Evolutionary conservation across 1,284 basidiomycete species (phyloP).

Genomic region (Prillingera fragicola): DNA sequence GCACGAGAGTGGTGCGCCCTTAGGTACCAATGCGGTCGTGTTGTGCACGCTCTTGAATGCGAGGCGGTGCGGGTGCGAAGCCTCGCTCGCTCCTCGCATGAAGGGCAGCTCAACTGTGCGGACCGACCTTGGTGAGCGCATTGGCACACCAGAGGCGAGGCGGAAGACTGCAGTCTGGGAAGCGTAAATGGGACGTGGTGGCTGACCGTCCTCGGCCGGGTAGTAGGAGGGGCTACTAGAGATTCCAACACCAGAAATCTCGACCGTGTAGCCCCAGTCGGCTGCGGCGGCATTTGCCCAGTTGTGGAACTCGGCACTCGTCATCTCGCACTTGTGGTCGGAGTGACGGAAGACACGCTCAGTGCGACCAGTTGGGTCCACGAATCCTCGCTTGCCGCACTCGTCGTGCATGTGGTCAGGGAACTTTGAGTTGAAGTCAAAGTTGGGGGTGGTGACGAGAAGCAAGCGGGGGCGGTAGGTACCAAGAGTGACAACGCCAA

Average conservation of each 20-base stretch:
- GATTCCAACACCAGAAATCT: slow-evolving; percentile 43
- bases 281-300: slow-evolving; percentile 62
- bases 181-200: slow-evolving; percentile 53
- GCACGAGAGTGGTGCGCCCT: slow-evolving; percentile 46
- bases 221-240: slow-evolving; percentile 46
- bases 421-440: slow-evolving; percentile 76
- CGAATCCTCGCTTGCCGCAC: slow-evolving; percentile 52
- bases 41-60: slow-evolving; percentile 54
- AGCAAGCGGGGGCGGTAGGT: slow-evolving; percentile 72
- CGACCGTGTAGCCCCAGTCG: slow-evolving; percentile 60
- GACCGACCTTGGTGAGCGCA: slow-evolving; percentile 46
- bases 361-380: slow-evolving; percentile 70
- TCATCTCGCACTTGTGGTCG: slow-evolving; percentile 95
- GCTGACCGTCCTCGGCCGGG: slow-evolving; percentile 26
- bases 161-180: slow-evolving; percentile 67
- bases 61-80: slow-evolving; percentile 46
- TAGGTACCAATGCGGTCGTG: slow-evolving; percentile 20
- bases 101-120: slow-evolving; percentile 44
- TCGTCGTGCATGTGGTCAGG: slow-evolving; percentile 52
- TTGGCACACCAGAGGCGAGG: slow-evolving; percentile 37
- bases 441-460: slow-evolving; percentile 75
- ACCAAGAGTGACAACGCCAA: slow-evolving; percentile 74
- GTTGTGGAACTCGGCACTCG: slow-evolving; percentile 63
- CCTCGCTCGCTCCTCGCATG: slow-evolving; percentile 37
- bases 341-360: slow-evolving; percentile 57